A percentile compares a stretch with the other conserved stretches of the same genome.
Conservation (phyloP, 2,329 filamentous ascomycete species). For the Fusarium sarcochroum region DNA sequence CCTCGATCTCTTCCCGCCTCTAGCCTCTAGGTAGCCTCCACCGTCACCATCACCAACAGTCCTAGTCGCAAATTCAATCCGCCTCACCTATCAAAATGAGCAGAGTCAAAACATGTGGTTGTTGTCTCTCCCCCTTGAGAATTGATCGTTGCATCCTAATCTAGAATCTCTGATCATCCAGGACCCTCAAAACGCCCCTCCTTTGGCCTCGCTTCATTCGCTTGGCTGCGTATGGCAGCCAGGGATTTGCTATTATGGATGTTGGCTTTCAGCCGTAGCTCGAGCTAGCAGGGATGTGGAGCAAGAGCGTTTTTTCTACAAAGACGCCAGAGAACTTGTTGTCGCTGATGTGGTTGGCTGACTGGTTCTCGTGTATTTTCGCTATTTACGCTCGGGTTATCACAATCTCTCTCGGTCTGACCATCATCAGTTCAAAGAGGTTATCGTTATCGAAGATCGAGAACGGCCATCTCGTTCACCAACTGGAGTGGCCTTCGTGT, state of each 20-base stretch:
- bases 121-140: conserved; percentile 12
- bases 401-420: conserved; percentile 37
- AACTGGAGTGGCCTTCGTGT: conserved; percentile 36
- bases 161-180: conserved; percentile 15
- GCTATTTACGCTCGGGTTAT: conserved; percentile 19
- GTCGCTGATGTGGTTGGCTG: conserved; percentile 22
- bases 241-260: conserved; percentile 23
- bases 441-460: conserved; percentile 38
- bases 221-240: conserved; percentile 8
- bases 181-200: conserved; percentile 8
- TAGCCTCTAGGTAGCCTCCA: conserved; percentile 35
- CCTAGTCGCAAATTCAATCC: conserved; percentile 6
- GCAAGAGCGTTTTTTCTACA: conserved; percentile 34
- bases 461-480: conserved; percentile 22
- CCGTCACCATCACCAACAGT: conserved; percentile 24
- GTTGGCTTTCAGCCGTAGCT: conserved; percentile 31
- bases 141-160: neutral
- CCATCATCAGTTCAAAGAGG: conserved; percentile 40
- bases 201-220: neutral
- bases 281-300: conserved; percentile 42
- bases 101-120: conserved; percentile 16
- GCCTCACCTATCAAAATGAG: conserved; percentile 20
- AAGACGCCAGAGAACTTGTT: conserved; percentile 34
- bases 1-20: conserved; percentile 43
- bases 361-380: conserved; percentile 14